Conservation (phyloP, 2,329 filamentous ascomycete genomes). For the Nannizzia gypsea region DNA sequence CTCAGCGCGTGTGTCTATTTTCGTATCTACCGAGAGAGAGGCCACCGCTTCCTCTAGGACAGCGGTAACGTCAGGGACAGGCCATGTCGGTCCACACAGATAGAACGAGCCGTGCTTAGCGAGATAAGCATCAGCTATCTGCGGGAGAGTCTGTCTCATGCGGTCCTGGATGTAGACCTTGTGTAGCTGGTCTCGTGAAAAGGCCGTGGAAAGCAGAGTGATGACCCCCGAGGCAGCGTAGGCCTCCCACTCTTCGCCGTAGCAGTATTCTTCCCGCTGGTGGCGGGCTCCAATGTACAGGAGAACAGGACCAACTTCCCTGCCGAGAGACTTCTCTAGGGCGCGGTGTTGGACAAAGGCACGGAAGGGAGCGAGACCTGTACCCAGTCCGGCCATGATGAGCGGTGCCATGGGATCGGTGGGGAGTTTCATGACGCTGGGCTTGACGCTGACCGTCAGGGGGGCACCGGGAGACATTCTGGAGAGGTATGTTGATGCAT, state of each 20-base stretch:
- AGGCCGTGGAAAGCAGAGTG: slow-evolving; percentile 82
- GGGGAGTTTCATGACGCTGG: slow-evolving; percentile 98
- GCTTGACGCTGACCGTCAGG: slow-evolving; percentile 93
- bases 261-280: slow-evolving; percentile 96
- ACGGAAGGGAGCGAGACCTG: slow-evolving; percentile 95
- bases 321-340: slow-evolving; percentile 94
- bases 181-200: slow-evolving; percentile 90
- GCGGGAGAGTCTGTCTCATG: slow-evolving; percentile 75
- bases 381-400: slow-evolving; percentile 98
- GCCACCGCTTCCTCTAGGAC: slow-evolving; percentile 89
- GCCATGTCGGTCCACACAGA: slow-evolving; percentile 95
- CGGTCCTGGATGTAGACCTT: slow-evolving; percentile 99
- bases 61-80: slow-evolving; percentile 88
- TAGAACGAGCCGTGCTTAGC: slow-evolving; percentile 86
- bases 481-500: slow-evolving; percentile 84
- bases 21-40: slow-evolving; percentile 53
- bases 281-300: slow-evolving; percentile 95
- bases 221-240: slow-evolving; percentile 93
- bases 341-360: slow-evolving; percentile 97
- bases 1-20: slow-evolving; percentile 75
- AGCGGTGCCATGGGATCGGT: slow-evolving; percentile 70
- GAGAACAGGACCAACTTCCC: slow-evolving; percentile 84
- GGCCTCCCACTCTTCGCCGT: slow-evolving; percentile 98
- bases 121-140: slow-evolving; percentile 79
- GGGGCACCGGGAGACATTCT: slow-evolving; percentile 60